Base-by-base conservation (phyloP, 106 monocot genomes). In the Platanthera guangdongensis region DNA sequence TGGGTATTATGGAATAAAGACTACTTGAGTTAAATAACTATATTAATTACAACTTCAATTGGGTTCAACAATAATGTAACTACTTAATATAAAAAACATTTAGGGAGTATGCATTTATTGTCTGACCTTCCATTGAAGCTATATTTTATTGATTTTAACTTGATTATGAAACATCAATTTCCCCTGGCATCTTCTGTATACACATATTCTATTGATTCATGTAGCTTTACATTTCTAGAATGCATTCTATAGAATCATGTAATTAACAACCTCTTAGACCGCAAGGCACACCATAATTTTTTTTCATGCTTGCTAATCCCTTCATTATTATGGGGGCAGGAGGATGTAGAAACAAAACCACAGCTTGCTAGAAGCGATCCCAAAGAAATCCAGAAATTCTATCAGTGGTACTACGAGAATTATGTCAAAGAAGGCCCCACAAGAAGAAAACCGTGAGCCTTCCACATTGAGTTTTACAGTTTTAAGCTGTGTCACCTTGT, bases 381-480 rank as follows among this genome's bases (percentile, higher is more conserved):
- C 75, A 81, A 69, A 78, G 97, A 94, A 88, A 94, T 97, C 19
- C 89, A 91, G 69, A 87, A 79, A 68, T 97, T 97, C 55, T 97
- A 97, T 67, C 84, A 83, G 47, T 74, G 68, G 78, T 97, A 97
- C 78, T 94, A 89, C 76, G 82, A 86, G 67, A 77, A 75, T 14
- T 82, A 75, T 75, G 83, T 94, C 74, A 89, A 82, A 51, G 95
- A 92, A 51, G 95, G 85, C 4, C 65, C 80, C 15, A 77, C 28
- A 30, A 84, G 73, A 72, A 84, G 79, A 78, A 86, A 82, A 73
- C 93, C 90, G 97, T 97, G 82, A 90, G 89, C 15, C 52, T 74
- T 49, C 3, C 49, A 8, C 9, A 65, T 21, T 47, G 9, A 2
- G 18, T 50, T 71, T 25, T 47, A 22, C 16, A 15, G 30, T 45